These are phyloP conservation scores for Pseudonitzschia delicatissima DNA, from an alignment of 108 stramenopile species.

Conservation along the genomic window DNA sequence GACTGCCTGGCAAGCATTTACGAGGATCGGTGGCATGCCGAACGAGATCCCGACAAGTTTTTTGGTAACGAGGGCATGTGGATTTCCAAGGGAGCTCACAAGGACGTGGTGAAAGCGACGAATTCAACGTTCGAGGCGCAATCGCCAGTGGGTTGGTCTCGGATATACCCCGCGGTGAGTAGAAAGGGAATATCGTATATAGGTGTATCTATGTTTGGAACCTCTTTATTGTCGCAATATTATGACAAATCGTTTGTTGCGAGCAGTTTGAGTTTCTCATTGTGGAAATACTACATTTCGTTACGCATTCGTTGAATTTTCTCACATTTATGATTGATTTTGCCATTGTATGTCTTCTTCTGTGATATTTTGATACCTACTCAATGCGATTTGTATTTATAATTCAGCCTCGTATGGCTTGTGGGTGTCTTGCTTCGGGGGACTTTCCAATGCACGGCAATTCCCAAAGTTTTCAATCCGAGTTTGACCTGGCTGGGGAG, in stretches of 20 bases:
- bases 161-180: constrained; percentile 18
- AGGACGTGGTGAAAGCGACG: constrained; percentile 2
- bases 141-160: constrained; percentile 7
- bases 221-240: too few species aligned
- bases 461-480: not conserved
- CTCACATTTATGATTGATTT: too few species aligned
- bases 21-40: constrained; percentile 5
- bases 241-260: too few species aligned
- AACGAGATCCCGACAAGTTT: constrained; percentile 6
- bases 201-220: too few species aligned
- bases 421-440: constrained; percentile 9
- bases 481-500: constrained; percentile 9
- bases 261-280: too few species aligned
- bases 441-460: constrained; percentile 3
- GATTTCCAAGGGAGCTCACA: not conserved
- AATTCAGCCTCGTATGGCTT: constrained; percentile 10
- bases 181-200: too few species aligned
- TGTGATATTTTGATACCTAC: too few species aligned
- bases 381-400: too few species aligned
- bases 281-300: too few species aligned
- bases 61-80: constrained; percentile 2
- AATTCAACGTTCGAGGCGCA: not conserved
- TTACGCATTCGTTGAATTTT: too few species aligned
- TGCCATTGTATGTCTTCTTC: too few species aligned
- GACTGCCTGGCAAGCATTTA: constrained; percentile 2